A percentile compares a stretch with the other conserved stretches of the same genome.
Evolutionary conservation across 768 basidiomycete species (phyloP).

Genomic region (Pisolithus orientalis): DNA sequence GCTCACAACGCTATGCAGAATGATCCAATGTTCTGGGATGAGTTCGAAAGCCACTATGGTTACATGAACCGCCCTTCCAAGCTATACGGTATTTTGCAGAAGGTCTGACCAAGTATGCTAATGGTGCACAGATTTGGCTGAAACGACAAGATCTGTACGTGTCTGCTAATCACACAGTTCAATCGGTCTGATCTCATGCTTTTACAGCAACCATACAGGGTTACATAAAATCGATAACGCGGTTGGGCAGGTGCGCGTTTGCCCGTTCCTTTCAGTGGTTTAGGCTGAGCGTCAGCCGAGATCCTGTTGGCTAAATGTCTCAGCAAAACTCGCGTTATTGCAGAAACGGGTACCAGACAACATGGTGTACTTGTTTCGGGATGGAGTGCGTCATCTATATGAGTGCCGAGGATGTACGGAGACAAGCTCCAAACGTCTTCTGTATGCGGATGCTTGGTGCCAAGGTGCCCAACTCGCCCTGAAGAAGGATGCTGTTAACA

Average conservation of each 20-base stretch:
- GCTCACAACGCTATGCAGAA: slow-evolving; percentile 82
- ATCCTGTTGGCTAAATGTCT: slow-evolving; percentile 90
- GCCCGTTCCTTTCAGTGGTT: neutral
- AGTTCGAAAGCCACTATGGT: slow-evolving; percentile 73
- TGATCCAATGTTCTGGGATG: slow-evolving; percentile 90
- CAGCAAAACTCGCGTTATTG: slow-evolving; percentile 95
- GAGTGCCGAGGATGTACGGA: no score
- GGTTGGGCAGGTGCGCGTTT: slow-evolving; percentile 70
- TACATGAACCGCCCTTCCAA: slow-evolving; percentile 96
- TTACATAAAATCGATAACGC: slow-evolving; percentile 99
- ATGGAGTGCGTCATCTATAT: no score
- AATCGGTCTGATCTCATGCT: slow-evolving; percentile 1
- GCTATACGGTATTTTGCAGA: slow-evolving; percentile 74
- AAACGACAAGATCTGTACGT: no score
- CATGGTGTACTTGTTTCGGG: no score
- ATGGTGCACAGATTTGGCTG: slow-evolving; percentile 73
- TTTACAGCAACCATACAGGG: slow-evolving; percentile 87
- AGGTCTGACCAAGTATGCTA: slow-evolving; percentile 81
- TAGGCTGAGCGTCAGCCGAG: slow-evolving; percentile 30
- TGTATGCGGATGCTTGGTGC: no score
- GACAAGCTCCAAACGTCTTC: no score
- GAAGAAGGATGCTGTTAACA: slow-evolving; percentile 83
- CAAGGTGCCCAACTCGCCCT: neutral
- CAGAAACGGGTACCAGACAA: slow-evolving; percentile 93
- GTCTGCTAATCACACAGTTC: no score